Percentiles rank a stretch among this genome's conserved stretches.
These are phyloP conservation scores for Mortierella sp. DNA, from an alignment of 371 early-diverging fungal species.

Conservation along the genomic window DNA sequence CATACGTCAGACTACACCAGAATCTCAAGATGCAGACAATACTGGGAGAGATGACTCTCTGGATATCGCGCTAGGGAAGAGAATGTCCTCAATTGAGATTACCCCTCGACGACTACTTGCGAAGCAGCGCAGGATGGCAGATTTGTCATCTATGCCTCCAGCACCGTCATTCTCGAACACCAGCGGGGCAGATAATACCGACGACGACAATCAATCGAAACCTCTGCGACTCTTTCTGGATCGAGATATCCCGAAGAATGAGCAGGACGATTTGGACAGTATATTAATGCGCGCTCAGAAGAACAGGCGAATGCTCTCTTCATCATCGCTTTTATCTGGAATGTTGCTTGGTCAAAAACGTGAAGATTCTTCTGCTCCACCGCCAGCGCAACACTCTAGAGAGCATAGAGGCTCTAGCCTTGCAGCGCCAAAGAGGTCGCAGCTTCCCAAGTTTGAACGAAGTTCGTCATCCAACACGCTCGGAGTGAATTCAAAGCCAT, in stretches of 20 bases:
- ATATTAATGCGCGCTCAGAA: conserved; percentile 4
- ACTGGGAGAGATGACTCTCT: conserved; percentile 26
- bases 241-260: conserved; percentile 28
- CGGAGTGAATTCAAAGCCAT: not conserved
- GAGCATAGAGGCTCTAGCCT: not conserved
- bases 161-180: not conserved
- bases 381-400: not conserved
- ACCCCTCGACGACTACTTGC: conserved; percentile 34
- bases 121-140: conserved; percentile 30
- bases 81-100: conserved; percentile 49
- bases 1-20: conserved; percentile 17
- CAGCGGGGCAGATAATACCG: not conserved
- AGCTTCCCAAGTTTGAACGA: conserved; percentile 2
- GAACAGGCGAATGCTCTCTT: not conserved
- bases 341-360: not conserved
- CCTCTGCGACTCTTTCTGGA: conserved; percentile 22
- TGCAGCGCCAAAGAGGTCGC: conserved; percentile 7
- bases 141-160: conserved; percentile 1
- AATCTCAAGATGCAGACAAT: not conserved
- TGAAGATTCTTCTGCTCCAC: not conserved
- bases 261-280: conserved; percentile 6
- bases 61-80: conserved; percentile 38
- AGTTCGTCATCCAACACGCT: not conserved
- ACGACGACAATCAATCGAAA: not conserved
- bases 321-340: not conserved